Base-by-base conservation (phyloP, 371 early-diverging fungal species). In the Circinella umbellata region DNA sequence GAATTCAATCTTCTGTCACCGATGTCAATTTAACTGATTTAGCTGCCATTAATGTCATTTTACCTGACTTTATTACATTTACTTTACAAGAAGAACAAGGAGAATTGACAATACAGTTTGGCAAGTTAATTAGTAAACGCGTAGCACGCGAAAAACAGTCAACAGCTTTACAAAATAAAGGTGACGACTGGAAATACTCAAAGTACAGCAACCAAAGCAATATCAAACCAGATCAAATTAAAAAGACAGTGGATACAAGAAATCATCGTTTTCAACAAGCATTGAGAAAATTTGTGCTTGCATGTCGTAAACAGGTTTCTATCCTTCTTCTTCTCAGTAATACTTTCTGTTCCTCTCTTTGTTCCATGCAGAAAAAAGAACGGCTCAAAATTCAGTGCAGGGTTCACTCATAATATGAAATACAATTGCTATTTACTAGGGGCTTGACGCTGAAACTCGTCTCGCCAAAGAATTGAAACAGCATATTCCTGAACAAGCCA, bases 11-110 rank as follows among this genome's bases (percentile, higher is more conserved):
- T 39, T 61, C 73, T 17, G 70, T 83, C 14, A 48, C 70, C 27
- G 66, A 74, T 36, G 39, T 77, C 11, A 63, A 59, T 20, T 39
- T 75, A 9, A 62, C 74, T 63, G 80, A 82, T 73, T 67, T 82
- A 2, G 77, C 74, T 9, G 75, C 73, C 10, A 76, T 82, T 55
- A 80, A 82, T 61, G 76, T 70, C 38, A 72, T 82, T 37, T 47
- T 82, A 13, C 83, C 80, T 4, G 48, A 70, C 35, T 76, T 80
- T 68, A 57, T 82, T 18, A 70, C 77, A 8, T 69, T 76, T 42
- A 67, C 67, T 15, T 59, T 54, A 27, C 36, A 59, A 20, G 60
- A 60, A 42, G 15, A 59, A 38, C 47, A 60, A 36, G 42, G 35
- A 5, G 63, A 20, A 14, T 53, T 59, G 17, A 57, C 18, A 10